A percentile compares a stretch with the other conserved stretches of the same genome.
phyloP scores from a whole-genome alignment of 495 filamentous ascomycete genomes.

The Penicillium ucsense region DNA sequence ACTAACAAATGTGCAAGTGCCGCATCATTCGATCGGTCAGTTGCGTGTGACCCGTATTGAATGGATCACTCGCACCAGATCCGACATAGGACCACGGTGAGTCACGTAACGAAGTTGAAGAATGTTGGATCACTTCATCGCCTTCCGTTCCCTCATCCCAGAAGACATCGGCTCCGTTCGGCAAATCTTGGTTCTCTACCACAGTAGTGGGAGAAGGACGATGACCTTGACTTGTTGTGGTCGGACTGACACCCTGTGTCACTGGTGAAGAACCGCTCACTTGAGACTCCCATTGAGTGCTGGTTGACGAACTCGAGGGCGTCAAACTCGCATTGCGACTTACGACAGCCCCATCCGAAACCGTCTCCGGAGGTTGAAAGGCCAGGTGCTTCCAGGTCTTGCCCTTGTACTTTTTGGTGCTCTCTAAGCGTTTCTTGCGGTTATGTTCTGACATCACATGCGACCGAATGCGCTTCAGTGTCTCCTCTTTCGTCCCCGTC shows the following conservation, averaged over 20 bases:
- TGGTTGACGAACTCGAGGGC: conserved; percentile 5
- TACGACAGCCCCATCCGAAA: conserved; percentile 11
- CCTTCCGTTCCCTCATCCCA: conserved; percentile 6
- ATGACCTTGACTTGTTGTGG: conserved; percentile 1
- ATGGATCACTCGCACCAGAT: conserved; percentile 31
- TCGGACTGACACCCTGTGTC: conserved; percentile 8
- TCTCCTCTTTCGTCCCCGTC: conserved; percentile 33
- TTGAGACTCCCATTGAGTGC: conserved; percentile 7
- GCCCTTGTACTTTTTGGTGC: conserved; percentile 34
- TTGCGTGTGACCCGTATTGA: conserved; percentile 31
- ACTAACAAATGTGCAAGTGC: conserved; percentile 35
- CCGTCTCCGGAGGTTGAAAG: conserved; percentile 27
- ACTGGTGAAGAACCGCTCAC: conserved; percentile 1
- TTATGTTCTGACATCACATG: conserved; percentile 45
- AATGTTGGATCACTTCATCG: conserved; percentile 8
- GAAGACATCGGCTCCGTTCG: conserved; percentile 1
- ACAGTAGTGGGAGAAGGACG: conserved; percentile 4
- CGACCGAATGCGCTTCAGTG: conserved; percentile 39
- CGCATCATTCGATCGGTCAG: conserved; percentile 35
- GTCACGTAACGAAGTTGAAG: not conserved
- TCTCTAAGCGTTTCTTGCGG: conserved; percentile 38
- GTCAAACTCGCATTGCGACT: conserved; percentile 4
- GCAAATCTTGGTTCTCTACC: not conserved
- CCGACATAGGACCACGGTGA: conserved; percentile 22
- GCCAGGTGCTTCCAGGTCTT: conserved; percentile 37